Evolutionary conservation across 495 filamentous ascomycete species (phyloP), one percentile per base, ranked within the genome.

Genomic region (Xeromyces bisporus): DNA sequence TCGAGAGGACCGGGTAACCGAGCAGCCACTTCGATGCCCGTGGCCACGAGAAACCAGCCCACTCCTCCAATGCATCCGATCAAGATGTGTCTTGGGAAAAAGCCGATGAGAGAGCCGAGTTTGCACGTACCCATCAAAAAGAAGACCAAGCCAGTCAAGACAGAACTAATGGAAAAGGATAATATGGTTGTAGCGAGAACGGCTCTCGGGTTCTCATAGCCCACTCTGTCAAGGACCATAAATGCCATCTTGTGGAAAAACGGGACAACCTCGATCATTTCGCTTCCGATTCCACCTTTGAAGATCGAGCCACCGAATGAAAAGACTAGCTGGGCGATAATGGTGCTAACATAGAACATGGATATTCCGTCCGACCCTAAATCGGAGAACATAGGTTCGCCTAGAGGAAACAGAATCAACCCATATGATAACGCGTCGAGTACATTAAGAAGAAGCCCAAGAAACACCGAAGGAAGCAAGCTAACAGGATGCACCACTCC

Each of bases 221-320:
- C 83, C 27, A 96, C 73, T 16, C 64, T 59, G 15, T 60, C 56
- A 42, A 93, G 71, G 37, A 96, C 92, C 7, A 77, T 84, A 46
- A 78, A 77, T 1, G 87, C 84, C 87, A 94, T 96, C 43, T 82
- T 86, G 48, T 94, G 87, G 47, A 93, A 93, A 55, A 93, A 96
- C 2, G 87, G 87, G 5, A 96, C 85, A 6, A 96, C 84, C 58
- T 96, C 87, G 36, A 96, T 96, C 76, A 96, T 78, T 48, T 96
- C 89, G n/a, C 86, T 94, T 14, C 89, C 89, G 42, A 96, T 73
- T 5, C 80, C 89, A 8, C 89, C 87, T 42, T 73, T 77, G 58
- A 97, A 97, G 15, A 81, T 71, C 45, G 84, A 93, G 4, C 82
- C 80, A 3, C 73, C 68, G 32, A 64, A 67, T 1, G 87, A 94